Base-by-base conservation (phyloP, 2,329 filamentous ascomycete genomes). In the Ceratocystis eucalypticola region DNA sequence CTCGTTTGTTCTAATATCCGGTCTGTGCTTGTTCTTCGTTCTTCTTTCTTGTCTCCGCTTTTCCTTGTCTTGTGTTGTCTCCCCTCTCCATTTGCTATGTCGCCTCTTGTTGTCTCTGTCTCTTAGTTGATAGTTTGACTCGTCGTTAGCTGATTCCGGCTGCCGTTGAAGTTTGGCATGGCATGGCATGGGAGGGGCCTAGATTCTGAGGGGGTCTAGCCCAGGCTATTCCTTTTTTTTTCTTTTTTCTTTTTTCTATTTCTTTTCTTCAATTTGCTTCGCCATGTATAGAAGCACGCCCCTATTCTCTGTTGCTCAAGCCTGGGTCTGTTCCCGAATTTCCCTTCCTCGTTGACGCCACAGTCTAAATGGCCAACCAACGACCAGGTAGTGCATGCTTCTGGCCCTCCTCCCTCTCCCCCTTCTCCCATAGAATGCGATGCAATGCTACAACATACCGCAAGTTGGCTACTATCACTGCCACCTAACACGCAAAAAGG, bases 91-190 rank as follows among this genome's bases (percentile, higher is more conserved):
- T 22, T 50, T 22, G 48, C n/a, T 41, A 41, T 41, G 37, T 41
- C 37, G 37, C 37, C 37, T 50, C 17, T 50, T 50, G 48, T 50
- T 22, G 37, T 50, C 37, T 41, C 48, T 50, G 48, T 50, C 48
- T 50, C 48, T 50, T 50, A 20, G 48, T 50, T 57, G 53, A 57
- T 57, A 8, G 28, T 30, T 57, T 57, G 53, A 57, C 53, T 57
- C 28, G 53, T 57, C 53, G 53, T 57, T 57, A 33, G 53, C 53
- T 57, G 53, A 57, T 57, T 57, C 53, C 28, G 53, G 53, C 22
- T 57, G 25, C 53, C 53, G 53, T 57, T 25, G 50, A 55, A 22
- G 5, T 30, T 55, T 57, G 53, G 53, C 53, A 25, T 57, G 53
- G 53, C 53, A n/a, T 57, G 53, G 53, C 25, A 30, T 28, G 53